Evolutionary conservation across 2,329 filamentous ascomycete species (phyloP), one percentile per base, ranked within the genome.

Genomic region (Cordyceps fumosorosea): DNA sequence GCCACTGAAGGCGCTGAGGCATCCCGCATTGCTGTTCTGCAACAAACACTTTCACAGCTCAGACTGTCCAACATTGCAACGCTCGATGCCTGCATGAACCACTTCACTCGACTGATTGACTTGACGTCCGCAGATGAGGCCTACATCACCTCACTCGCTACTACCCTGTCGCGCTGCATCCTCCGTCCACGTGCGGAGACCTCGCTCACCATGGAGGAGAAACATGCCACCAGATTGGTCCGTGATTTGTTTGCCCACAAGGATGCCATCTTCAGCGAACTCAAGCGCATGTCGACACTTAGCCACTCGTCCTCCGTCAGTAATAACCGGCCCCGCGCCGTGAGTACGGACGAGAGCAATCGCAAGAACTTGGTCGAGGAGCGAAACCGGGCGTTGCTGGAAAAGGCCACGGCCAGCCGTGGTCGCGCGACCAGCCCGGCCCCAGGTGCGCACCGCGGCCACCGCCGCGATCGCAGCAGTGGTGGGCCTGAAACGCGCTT

Each of bases 61-160:
- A 89, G 93, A 64, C 87, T 99, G 62, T 92, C 95, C 66, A 99
- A 99, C 74, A 99, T 99, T 74, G 95, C 95, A 54, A 98, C 95
- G n/a, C 86, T 99, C 64, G 95, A 99, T 75, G 95, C 95, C 47
- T 90, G 96, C 72, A 96, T 96, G 82, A 98, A 96, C 67, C 95
- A 99, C 77, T 98, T 99, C 74, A 97, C 93, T 45, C 90, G 95
- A 64, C 81, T 99, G 64, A 96, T 99, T 71, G 95, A 99, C 74
- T 82, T 99, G 65, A 99, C 95, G 2, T 98, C 93, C 16, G 95
- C 95, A 37, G 93, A 96, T 68, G 95, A 99, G 72, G 79, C 86
- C 50, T 99, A 96, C 72, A 78, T 96, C 62, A 73, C 87, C 14
- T 80, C 87, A 44, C 84, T 99, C 45, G 90, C 92, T 2, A 86